Base-by-base conservation (phyloP, 345 rosid species). In the Populus deltoides region DNA sequence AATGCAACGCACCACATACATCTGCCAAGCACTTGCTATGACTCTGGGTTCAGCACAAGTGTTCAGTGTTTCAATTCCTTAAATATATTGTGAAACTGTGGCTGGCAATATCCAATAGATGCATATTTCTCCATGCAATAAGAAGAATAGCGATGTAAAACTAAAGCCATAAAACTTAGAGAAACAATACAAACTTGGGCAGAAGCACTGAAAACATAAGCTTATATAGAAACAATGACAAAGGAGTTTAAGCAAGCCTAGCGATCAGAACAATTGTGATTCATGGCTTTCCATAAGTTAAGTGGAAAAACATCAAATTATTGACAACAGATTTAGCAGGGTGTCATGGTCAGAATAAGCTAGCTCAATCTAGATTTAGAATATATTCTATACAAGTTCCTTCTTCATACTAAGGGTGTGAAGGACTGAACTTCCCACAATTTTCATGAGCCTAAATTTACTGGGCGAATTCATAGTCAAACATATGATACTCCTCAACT, bases 21-120 rank as follows among this genome's bases (percentile, higher is more conserved):
- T 81, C 84, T 73, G 81, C 84, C 75, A 81, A 78, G 75, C 84
- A 81, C 78, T 45, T 68, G 36, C 84, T 15, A 22, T 77, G 66
- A 77, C 75, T 77, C 84, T 81, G 81, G 75, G 55, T 68, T 68
- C 41, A 43, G n/a, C 47, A 45, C 29, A 51, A 84, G 77, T 45
- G 77, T 68, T 57, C 33, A 76, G 83, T 70, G 65, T 73, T 79
- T 73, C 73, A 65, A 53, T 75, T 57, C 74, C 24, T 47, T 57
- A 38, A 38, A 74, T 2, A 71, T 11, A 73, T 27, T 11, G 66
- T 3, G 47, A 72, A 71, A 2, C 36, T 16, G 67, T 31, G 20
- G n/a, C 55, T 38, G 53, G 61, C 67, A 73, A 62, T 27, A n/a
- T 49, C 66, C 36, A 29, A 49, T 8, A 67, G 43, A 70, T 24